These are phyloP conservation scores for Penicillium atrosanguineum DNA, from an alignment of 495 filamentous ascomycete genomes.

Conservation along the genomic window DNA sequence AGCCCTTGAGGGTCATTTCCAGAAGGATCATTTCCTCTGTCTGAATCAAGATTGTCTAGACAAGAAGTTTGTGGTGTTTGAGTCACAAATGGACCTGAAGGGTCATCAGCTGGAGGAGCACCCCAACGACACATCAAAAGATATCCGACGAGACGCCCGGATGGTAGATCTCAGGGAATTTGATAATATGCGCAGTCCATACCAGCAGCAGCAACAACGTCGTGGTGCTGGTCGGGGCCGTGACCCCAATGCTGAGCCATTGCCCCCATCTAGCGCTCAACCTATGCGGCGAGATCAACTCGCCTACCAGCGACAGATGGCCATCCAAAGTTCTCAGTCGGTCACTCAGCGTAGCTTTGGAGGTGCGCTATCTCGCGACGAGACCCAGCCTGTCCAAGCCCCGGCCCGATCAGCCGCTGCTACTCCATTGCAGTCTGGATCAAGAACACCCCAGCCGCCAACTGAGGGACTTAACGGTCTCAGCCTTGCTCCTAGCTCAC, in stretches of 20 bases:
- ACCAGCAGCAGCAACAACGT: conserved; percentile 59
- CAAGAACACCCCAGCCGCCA: conserved; percentile 38
- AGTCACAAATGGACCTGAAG: conserved; percentile 89
- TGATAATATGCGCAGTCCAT: conserved; percentile 65
- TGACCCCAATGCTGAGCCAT: conserved; percentile 74
- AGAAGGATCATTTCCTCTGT: conserved; percentile 83
- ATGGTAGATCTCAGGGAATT: conserved; percentile 85
- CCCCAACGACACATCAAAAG: conserved; percentile 75
- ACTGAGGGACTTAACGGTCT: conserved; percentile 42
- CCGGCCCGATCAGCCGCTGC: conserved; percentile 40
- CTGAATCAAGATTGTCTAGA: conserved; percentile 83
- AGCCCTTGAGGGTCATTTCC: conserved; percentile 79
- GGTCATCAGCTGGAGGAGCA: conserved; percentile 78
- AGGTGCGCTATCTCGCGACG: conserved; percentile 65
- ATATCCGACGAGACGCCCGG: conserved; percentile 78
- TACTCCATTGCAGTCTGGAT: conserved; percentile 37
- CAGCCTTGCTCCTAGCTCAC: conserved; percentile 28
- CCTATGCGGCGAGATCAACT: conserved; percentile 82
- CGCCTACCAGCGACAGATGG: conserved; percentile 90
- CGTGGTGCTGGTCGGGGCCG: conserved; percentile 64
- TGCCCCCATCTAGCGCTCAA: conserved; percentile 76
- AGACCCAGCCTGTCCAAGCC: conserved; percentile 44
- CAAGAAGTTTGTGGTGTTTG: conserved; percentile 98
- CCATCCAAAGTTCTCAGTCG: conserved; percentile 81
- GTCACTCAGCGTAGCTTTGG: conserved; percentile 77